Conservation (phyloP, 2,329 filamentous ascomycete species). For the Claviceps cyperi region DNA sequence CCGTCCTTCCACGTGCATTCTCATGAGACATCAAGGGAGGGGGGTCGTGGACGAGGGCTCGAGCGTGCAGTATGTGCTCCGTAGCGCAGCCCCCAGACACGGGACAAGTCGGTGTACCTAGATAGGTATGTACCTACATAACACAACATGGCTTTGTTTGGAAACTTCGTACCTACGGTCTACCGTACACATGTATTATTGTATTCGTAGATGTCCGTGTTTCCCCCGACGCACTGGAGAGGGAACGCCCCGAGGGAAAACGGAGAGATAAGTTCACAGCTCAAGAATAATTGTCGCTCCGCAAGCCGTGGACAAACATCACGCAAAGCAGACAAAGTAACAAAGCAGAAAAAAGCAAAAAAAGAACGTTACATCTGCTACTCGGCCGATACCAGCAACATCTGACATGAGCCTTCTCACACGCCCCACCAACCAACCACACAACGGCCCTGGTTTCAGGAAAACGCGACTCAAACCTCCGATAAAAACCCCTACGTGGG, state of each 20-base stretch:
- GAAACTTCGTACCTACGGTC: neutral
- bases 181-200: neutral
- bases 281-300: too few relatives aligned
- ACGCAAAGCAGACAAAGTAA: neutral
- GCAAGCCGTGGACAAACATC: too few relatives aligned
- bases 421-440: neutral
- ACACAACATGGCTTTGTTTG: neutral
- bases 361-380: neutral
- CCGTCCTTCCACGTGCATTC: neutral
- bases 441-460: neutral
- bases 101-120: neutral
- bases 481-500: too few relatives aligned
- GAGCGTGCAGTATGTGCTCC: neutral
- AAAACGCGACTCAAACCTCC: too few relatives aligned
- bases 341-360: slow-evolving; percentile 9
- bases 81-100: neutral
- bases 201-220: too few relatives aligned
- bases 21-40: neutral
- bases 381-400: neutral
- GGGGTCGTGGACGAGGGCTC: neutral
- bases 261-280: neutral
- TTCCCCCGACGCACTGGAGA: too few relatives aligned
- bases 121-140: neutral
- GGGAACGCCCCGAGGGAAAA: neutral
- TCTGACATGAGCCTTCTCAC: neutral